A percentile compares a stretch with the other conserved stretches of the same genome.
These are phyloP conservation scores for Salix viminalis DNA, from an alignment of 345 rosid genomes.

Conservation along the genomic window DNA sequence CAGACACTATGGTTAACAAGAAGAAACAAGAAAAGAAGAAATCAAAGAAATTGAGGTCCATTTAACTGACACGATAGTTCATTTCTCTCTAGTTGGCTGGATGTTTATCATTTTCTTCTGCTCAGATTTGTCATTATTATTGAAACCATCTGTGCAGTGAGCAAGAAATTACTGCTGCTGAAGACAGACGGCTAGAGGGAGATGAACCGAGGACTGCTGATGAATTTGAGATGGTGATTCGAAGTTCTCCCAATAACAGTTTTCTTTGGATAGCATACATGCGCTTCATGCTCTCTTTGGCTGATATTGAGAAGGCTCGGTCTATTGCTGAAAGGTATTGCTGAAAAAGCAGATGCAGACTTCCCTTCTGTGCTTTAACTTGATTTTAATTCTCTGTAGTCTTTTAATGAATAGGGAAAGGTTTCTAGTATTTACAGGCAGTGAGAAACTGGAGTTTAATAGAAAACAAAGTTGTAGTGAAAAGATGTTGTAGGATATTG, in stretches of 20 bases:
- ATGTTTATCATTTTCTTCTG: background rate
- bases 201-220: conserved; percentile 78
- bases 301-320: conserved; percentile 86
- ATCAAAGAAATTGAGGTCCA: conserved; percentile 71
- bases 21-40: conserved; percentile 51
- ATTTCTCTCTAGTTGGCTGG: background rate
- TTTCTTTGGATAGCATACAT: conserved; percentile 89
- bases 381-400: background rate
- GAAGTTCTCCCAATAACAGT: conserved; percentile 93
- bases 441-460: background rate
- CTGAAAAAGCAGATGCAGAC: background rate
- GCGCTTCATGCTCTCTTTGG: conserved; percentile 75
- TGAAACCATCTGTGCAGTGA: conserved; percentile 48
- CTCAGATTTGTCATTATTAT: background rate
- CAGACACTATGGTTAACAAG: conserved; percentile 38
- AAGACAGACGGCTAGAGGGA: conserved; percentile 75
- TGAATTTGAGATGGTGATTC: conserved; percentile 84
- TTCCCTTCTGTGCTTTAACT: background rate
- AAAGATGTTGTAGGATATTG: background rate
- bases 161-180: conserved; percentile 79
- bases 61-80: background rate
- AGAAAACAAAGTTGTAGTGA: background rate
- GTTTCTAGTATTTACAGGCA: background rate
- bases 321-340: conserved; percentile 83
- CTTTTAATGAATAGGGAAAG: background rate